Base-by-base conservation (phyloP, 2,329 filamentous ascomycete species). In the Cephalotrichum gorgonifer region DNA sequence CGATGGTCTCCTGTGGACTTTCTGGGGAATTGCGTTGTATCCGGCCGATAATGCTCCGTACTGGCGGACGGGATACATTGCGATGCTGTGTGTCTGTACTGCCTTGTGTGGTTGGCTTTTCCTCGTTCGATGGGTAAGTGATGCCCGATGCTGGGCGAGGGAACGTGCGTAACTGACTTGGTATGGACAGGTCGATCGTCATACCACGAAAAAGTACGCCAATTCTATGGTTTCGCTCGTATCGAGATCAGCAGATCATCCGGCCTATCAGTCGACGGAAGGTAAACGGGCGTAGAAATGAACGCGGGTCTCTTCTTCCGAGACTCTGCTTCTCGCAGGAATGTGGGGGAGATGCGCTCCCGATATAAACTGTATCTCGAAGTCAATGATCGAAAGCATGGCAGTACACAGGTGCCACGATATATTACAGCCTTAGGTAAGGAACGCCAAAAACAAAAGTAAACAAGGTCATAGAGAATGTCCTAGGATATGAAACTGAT, bases 1-100 rank as follows among this genome's bases (percentile, higher is more conserved):
- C 2, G 62, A 64, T 14, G 63, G 62, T 39, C 56, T 65, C 1
- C 51, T 72, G 25, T 72, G 67, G 52, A 71, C 70, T 0, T 71
- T 70, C 44, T 72, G 69, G 69, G 69, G 68, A 0, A 68, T 72
- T 5, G 55, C 60, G 0, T 53, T 73, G 7, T 72, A 71, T 42
- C 58, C 65, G 12, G 67, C 67, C 1, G 61, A 60, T 5, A 65
- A 72, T 51, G 67, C 67, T 0, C 67, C 68, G 3, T 70, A 71
- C 47, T 71, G 69, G 56, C 52, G 54, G 33, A 62, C 56, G 22
- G 60, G 60, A 0, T 56, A 54, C 3, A 62, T 62, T 25, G 52
- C 55, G 0, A 57, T 62, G 30, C 43, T 59, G 6, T 48, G 30
- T 7, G 44, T 51, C 31, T 49, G 15, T 11, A 20, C 22, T 39